A percentile compares a stretch with the other conserved stretches of the same genome.
These are phyloP conservation scores for Bretschneidera sinensis DNA, from an alignment of 345 rosid species.

Conservation along the genomic window DNA sequence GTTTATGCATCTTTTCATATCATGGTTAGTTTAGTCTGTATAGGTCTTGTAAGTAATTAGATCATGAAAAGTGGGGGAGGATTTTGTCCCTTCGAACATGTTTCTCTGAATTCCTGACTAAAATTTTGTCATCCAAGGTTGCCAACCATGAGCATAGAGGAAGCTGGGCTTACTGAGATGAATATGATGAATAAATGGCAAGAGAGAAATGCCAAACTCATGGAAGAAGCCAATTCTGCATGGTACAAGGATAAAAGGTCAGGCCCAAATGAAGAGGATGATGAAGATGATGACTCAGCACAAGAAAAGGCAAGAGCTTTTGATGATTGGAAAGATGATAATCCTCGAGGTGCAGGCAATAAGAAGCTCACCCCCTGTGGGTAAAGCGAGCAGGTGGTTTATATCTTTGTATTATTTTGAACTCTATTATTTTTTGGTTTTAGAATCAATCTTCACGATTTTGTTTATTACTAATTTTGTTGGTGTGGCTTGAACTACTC, in stretches of 20 bases:
- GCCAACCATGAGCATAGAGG: slow-evolving; percentile 99
- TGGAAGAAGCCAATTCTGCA: slow-evolving; percentile 87
- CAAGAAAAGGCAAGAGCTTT: slow-evolving; percentile 77
- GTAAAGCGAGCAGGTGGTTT: slow-evolving; percentile 17
- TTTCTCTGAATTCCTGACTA: too few species aligned
- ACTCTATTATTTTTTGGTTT: background rate
- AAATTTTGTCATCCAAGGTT: slow-evolving; percentile 37
- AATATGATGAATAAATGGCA: slow-evolving; percentile 90
- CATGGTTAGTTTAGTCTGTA: background rate
- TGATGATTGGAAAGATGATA: slow-evolving; percentile 97
- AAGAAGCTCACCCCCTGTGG: slow-evolving; percentile 97
- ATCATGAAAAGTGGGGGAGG: too few species aligned
- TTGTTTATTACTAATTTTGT: background rate
- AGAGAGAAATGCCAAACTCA: slow-evolving; percentile 64
- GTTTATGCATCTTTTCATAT: background rate
- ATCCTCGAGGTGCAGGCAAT: slow-evolving; percentile 98
- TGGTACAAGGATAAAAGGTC: slow-evolving; percentile 69
- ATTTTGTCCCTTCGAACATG: too few species aligned
- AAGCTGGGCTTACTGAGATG: slow-evolving; percentile 94
- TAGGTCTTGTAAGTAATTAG: too few species aligned
- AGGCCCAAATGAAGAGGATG: slow-evolving; percentile 44
- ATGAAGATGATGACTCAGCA: slow-evolving; percentile 72
- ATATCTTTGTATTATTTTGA: background rate
- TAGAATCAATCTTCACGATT: background rate
- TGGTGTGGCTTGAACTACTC: background rate